Conservation (phyloP, 208 protist genomes). For the Crithidia acanthocephali region DNA sequence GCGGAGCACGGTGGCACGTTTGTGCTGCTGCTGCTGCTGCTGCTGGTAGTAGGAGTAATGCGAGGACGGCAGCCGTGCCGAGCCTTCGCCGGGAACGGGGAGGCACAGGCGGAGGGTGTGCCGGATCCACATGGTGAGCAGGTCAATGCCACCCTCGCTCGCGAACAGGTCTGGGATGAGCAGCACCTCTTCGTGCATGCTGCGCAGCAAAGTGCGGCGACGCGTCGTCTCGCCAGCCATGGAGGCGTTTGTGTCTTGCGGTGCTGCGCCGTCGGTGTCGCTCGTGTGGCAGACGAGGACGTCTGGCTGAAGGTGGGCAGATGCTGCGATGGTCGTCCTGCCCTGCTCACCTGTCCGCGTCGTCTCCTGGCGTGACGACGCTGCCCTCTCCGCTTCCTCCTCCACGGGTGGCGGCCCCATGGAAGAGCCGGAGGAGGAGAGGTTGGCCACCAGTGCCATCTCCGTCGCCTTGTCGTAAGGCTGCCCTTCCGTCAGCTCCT, state of each 20-base stretch:
- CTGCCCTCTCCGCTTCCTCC: not conserved
- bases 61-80: not conserved
- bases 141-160: conserved; percentile 21
- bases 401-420: conserved; percentile 19
- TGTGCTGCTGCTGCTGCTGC: not conserved
- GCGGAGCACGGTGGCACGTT: not conserved
- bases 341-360: too few species aligned
- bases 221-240: not conserved
- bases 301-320: not conserved
- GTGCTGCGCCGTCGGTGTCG: not conserved
- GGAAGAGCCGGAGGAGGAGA: conserved; percentile 26
- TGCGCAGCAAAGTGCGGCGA: conserved; percentile 14
- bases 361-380: too few species aligned
- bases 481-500: not conserved
- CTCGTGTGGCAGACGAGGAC: not conserved
- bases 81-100: not conserved
- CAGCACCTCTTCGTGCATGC: conserved; percentile 17
- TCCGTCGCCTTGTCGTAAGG: not conserved
- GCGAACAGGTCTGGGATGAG: conserved; percentile 33
- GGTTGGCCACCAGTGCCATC: not conserved
- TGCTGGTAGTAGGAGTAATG: not conserved
- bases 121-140: conserved; percentile 29
- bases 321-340: not conserved
- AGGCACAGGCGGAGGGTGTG: conserved; percentile 28
- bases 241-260: not conserved